Conservation (phyloP, 768 basidiomycete species). For the Rhodotorula paludigena region DNA sequence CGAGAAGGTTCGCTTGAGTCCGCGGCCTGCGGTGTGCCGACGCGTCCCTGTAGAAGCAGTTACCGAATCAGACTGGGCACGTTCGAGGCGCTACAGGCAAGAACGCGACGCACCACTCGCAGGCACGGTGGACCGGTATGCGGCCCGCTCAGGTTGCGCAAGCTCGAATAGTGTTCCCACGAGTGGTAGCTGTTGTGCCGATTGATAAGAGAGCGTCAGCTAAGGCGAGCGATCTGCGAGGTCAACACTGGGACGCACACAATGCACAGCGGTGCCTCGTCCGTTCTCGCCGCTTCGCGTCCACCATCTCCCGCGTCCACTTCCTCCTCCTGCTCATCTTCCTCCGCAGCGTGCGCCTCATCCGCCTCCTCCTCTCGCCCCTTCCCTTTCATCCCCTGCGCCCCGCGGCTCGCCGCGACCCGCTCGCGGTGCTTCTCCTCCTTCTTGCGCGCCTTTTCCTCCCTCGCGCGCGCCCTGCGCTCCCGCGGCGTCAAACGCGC, state of each 20-base stretch:
- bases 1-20: neutral
- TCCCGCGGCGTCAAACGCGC: conserved; percentile 7
- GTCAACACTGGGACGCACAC: conserved; percentile 54
- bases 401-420: too few relatives aligned
- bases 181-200: conserved; percentile 18
- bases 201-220: neutral
- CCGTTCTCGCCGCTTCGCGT: conserved; percentile 35
- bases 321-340: conserved; percentile 51
- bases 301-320: conserved; percentile 45
- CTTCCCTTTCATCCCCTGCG: too few relatives aligned
- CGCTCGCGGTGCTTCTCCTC: too few relatives aligned
- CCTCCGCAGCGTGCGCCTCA: conserved; percentile 39
- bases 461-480: conserved; percentile 8
- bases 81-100: neutral
- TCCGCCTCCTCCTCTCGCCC: conserved; percentile 17
- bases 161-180: conserved; percentile 93
- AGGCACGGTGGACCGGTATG: conserved; percentile 57
- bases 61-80: neutral
- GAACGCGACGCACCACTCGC: conserved; percentile 9
- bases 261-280: conserved; percentile 63
- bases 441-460: conserved; percentile 29
- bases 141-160: conserved; percentile 77
- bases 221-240: neutral
- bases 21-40: neutral
- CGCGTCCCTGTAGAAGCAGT: neutral